Base-by-base conservation (phyloP, 2,329 filamentous ascomycete species). In the Pyrenochaeta sp. region DNA sequence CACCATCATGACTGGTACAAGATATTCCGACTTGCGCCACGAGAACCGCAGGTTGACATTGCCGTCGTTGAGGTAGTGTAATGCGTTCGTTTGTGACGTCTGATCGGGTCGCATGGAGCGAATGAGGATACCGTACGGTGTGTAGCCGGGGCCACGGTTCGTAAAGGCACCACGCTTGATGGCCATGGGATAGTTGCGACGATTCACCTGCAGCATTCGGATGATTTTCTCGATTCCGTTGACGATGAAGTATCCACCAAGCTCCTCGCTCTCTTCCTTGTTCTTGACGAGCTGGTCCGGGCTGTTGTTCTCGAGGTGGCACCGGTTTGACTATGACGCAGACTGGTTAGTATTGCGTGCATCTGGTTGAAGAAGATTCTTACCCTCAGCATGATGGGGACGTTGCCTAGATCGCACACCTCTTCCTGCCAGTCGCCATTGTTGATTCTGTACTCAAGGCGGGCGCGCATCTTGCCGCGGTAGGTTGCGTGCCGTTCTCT, bases 201-300 rank as follows among this genome's bases (percentile, higher is more conserved):
- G 85, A 68, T 91, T 90, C 51, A 97, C 83, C 53, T 96, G 86
- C 51, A 99, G 80, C 77, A 97, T 85, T 67, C 94, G 90, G 61
- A 97, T 91, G 44, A 97, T 84, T 77, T 96, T 97, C 72, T 99
- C 94, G 65, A 92, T 96, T 55, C 94, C 94, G 70, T 99, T 99
- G 63, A 99, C 89, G 62, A 99, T 85, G 67, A 97, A 99, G 72
- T 97, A 99, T 30, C 30, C 30, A 11, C 30, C 30, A 13, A 97
- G 75, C 72, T 99, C 94, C 72, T 99, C 94, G 0, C 92, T 89
- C 72, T 99, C 94, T 74, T 99, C 94, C 69, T 96, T 96, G 48
- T 85, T 84, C 53, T 88, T 81, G 20, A 97, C 90, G 11, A 99
- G 81, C 62, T 88, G 81, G 8, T 87, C 86, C 0, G 94, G 94